Evolutionary conservation across 2,329 filamentous ascomycete species (phyloP), one percentile per base, ranked within the genome.

Genomic region (Bimuria novae-zelandiae): DNA sequence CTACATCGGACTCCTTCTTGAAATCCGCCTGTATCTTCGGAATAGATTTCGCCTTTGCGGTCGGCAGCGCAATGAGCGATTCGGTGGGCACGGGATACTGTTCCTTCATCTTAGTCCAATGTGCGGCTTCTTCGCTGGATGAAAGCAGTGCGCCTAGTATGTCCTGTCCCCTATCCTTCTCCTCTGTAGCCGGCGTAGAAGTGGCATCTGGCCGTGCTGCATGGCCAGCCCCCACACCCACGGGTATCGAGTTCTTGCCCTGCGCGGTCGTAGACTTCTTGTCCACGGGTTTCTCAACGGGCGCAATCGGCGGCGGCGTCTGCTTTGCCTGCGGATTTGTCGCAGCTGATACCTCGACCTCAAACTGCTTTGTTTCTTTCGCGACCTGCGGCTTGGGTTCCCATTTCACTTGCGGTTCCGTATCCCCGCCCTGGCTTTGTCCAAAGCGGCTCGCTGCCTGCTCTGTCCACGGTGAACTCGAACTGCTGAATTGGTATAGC

Each of bases 21-120:
- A 96, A 95, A 2, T 77, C 74, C 69, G 85, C 81, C 72, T 97
- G 94, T 44, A 97, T 86, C 63, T 80, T 84, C 1, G 91, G 90
- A 14, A 97, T 87, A 2, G 80, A 62, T 65, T 85, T 86, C 2
- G 90, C 82, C 22, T 81, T 80, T 36, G 86, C 89, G 1, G 85
- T 87, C 1, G 94, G 94, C 25, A 97, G 80, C 39, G 80, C 79
- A 52, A 92, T 92, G 49, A 96, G 78, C 16, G 88, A 87, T 52
- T 86, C 83, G 3, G 81, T 74, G 7, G 86, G 79, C 2, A 97
- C 76, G 0, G 94, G 92, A 74, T 89, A 97, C 68, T 89, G 82
- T 70, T 96, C 91, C 3, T 80, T 77, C 57, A 84, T 81, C 71
- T 88, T 90, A 51, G 77, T 76, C 93, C 93, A 97, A 65, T 92